Conservation (phyloP, 495 filamentous ascomycete species). For the Daldinia concentrica region DNA sequence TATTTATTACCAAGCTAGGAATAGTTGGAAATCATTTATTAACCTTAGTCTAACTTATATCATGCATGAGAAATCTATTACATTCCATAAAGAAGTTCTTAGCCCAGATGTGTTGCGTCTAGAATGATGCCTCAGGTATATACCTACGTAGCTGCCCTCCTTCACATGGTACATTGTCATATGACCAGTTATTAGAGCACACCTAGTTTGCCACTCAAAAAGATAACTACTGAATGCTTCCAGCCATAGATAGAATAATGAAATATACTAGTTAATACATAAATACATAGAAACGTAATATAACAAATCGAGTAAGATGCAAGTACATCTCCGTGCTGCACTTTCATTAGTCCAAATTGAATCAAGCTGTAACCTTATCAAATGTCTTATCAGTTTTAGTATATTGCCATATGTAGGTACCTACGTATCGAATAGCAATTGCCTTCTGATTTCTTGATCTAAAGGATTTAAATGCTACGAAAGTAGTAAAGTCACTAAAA, state of each 20-base stretch:
- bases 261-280: neutral
- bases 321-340: neutral
- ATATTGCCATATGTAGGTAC: neutral
- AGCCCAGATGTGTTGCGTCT: neutral
- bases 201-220: neutral
- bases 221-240: neutral
- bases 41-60: neutral
- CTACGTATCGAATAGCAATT: constrained; percentile 1
- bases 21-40: neutral
- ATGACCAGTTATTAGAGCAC: neutral
- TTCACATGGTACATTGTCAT: neutral
- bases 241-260: neutral
- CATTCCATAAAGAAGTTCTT: neutral
- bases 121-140: neutral
- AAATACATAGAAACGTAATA: neutral
- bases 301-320: neutral
- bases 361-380: constrained; percentile 3
- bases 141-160: neutral
- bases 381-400: constrained; percentile 14
- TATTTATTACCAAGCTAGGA: neutral
- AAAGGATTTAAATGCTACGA: constrained; percentile 15
- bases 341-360: neutral
- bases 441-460: constrained; percentile 23
- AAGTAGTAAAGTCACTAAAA: constrained; percentile 22
- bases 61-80: neutral